Evolutionary conservation across 2,329 filamentous ascomycete genomes (phyloP).

Genomic region (Corynespora cassiicola): DNA sequence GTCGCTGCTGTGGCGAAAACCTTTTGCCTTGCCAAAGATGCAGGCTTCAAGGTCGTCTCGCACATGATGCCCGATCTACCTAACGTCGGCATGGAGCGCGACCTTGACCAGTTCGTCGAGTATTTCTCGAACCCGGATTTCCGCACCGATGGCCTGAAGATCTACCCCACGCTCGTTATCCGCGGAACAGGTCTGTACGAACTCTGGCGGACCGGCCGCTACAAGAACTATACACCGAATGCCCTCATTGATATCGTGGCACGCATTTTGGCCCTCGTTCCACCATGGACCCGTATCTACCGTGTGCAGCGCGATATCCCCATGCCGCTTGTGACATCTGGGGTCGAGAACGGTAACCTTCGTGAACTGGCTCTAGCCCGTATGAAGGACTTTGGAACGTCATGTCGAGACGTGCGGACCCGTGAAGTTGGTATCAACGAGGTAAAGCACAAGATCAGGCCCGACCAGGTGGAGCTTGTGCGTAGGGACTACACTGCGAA

Average conservation of each 20-base stretch:
- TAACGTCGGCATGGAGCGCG: constrained; percentile 97
- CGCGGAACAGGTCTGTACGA: constrained; percentile 96
- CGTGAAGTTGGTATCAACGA: constrained; percentile 98
- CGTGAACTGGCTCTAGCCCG: constrained; percentile 91
- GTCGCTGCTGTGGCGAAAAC: constrained; percentile 95
- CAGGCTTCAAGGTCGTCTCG: constrained; percentile 97
- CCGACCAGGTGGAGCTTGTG: constrained; percentile 94
- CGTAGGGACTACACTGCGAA: constrained; percentile 94
- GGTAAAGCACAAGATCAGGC: constrained; percentile 97
- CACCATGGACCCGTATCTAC: constrained; percentile 98
- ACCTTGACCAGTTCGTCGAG: constrained; percentile 94
- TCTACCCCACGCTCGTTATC: constrained; percentile 97
- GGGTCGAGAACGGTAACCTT: constrained; percentile 96
- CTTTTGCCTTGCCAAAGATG: constrained; percentile 96
- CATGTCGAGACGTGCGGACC: constrained; percentile 93
- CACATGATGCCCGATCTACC: constrained; percentile 99
- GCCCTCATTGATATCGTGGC: constrained; percentile 94
- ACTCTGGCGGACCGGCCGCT: constrained; percentile 93
- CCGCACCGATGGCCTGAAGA: constrained; percentile 95
- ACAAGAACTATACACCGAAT: constrained; percentile 99
- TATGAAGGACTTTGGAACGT: constrained; percentile 99
- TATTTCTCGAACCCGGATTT: constrained; percentile 98
- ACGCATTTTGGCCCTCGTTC: constrained; percentile 91
- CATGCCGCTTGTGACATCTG: constrained; percentile 99
- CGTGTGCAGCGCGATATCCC: constrained; percentile 98